Percentiles rank a stretch among this genome's conserved stretches.
phyloP scores from a whole-genome alignment of 2,329 filamentous ascomycete genomes.

The Furcasterigmium furcatum region DNA sequence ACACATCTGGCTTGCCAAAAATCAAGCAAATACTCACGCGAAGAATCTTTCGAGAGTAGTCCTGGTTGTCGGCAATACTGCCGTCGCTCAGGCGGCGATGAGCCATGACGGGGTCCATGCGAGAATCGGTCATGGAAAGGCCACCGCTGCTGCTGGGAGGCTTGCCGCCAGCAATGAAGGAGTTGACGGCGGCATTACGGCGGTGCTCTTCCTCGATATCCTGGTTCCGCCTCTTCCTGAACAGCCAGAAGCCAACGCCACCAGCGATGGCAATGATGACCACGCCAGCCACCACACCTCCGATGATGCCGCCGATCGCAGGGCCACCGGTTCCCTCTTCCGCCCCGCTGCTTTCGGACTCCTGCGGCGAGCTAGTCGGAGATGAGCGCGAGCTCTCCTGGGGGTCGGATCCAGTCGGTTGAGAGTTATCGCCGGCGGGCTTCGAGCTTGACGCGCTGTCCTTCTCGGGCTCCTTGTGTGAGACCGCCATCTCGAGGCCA shows the following conservation, averaged over 20 bases:
- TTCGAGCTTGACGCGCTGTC: slow-evolving; percentile 14
- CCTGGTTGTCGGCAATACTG: slow-evolving; percentile 94
- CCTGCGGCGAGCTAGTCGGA: slow-evolving; percentile 11
- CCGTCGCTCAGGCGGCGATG: slow-evolving; percentile 86
- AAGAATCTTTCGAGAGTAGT: slow-evolving; percentile 93
- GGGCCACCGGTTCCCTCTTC: slow-evolving; percentile 32
- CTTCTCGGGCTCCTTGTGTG: slow-evolving; percentile 19
- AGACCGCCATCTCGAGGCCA: slow-evolving; percentile 38
- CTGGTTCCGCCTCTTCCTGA: slow-evolving; percentile 72
- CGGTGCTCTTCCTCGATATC: slow-evolving; percentile 83
- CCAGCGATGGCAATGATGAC: slow-evolving; percentile 63
- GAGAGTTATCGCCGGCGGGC: too few species aligned
- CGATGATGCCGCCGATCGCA: slow-evolving; percentile 83
- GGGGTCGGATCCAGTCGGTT: slow-evolving; percentile 16
- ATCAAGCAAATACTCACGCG: slow-evolving; percentile 60
- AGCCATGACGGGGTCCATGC: slow-evolving; percentile 83
- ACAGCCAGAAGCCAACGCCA: slow-evolving; percentile 69
- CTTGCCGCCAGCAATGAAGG: slow-evolving; percentile 66
- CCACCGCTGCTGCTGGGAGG: slow-evolving; percentile 60
- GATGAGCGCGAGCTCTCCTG: slow-evolving; percentile 13
- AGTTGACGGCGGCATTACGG: slow-evolving; percentile 74
- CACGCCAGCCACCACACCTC: slow-evolving; percentile 82
- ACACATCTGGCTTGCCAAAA: background rate
- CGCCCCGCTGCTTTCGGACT: slow-evolving; percentile 11
- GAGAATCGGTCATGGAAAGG: slow-evolving; percentile 74